Evolutionary conservation across 345 rosid species (phyloP).

Genomic region (Aquilaria malaccensis): DNA sequence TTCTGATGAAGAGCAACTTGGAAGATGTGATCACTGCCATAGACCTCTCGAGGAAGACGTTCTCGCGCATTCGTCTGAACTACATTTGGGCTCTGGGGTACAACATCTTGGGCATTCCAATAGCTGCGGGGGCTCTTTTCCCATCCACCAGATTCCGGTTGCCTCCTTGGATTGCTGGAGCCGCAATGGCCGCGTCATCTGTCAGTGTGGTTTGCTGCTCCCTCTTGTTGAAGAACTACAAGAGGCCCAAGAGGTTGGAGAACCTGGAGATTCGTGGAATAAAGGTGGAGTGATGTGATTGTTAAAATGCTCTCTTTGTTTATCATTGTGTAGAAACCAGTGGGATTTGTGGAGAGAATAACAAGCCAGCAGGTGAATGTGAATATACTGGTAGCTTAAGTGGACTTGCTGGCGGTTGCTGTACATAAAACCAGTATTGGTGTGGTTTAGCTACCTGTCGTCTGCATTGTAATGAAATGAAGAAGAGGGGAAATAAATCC

Average conservation of each 20-base stretch:
- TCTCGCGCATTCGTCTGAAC: constrained; percentile 79
- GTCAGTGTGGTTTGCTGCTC: constrained; percentile 94
- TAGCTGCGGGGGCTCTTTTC: constrained; percentile 80
- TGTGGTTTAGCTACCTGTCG: too few relatives aligned
- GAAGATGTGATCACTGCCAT: constrained; percentile 95
- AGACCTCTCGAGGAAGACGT: constrained; percentile 76
- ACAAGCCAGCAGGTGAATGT: too few relatives aligned
- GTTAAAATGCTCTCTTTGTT: neutral
- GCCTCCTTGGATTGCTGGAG: constrained; percentile 98
- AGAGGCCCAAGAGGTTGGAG: constrained; percentile 58
- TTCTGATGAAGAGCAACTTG: constrained; percentile 86
- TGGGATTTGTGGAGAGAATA: too few relatives aligned
- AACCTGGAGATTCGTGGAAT: constrained; percentile 49
- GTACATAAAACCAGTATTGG: too few relatives aligned
- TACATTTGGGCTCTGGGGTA: constrained; percentile 93
- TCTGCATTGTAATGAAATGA: too few relatives aligned
- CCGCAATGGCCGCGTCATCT: constrained; percentile 97
- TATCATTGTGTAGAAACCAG: too few relatives aligned
- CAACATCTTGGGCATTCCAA: constrained; percentile 75
- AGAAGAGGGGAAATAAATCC: too few relatives aligned
- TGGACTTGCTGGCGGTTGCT: too few relatives aligned
- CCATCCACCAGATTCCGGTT: constrained; percentile 59
- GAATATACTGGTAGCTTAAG: too few relatives aligned
- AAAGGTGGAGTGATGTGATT: constrained; percentile 37
- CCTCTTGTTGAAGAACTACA: constrained; percentile 65